Evolutionary conservation across 495 filamentous ascomycete genomes (phyloP).

Genomic region (Aspergillus saccharolyticus): DNA sequence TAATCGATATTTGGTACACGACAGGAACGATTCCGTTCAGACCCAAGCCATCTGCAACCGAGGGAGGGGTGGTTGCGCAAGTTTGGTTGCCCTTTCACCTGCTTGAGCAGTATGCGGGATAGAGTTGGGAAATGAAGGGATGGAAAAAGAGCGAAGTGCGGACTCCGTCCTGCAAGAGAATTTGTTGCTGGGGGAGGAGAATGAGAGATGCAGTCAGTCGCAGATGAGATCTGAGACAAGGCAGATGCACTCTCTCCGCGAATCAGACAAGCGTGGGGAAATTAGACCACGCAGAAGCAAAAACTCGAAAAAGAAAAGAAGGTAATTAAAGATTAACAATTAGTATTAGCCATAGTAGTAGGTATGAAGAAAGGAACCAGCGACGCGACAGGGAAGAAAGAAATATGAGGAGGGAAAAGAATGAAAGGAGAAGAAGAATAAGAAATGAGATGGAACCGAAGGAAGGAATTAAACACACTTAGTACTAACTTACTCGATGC

Average conservation of each 20-base stretch:
- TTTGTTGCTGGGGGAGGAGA: not conserved
- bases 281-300: not conserved
- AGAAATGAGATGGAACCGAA: not conserved
- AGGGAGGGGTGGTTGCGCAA: not conserved
- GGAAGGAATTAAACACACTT: conserved; percentile 14
- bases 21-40: conserved; percentile 7
- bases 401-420: conserved; percentile 1
- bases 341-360: not conserved
- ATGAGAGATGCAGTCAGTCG: not conserved
- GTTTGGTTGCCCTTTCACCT: conserved; percentile 9
- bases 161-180: not conserved
- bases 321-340: conserved; percentile 4
- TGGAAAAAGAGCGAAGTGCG: not conserved
- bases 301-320: conserved; percentile 2
- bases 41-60: conserved; percentile 13
- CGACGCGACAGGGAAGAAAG: not conserved
- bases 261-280: not conserved
- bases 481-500: not conserved
- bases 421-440: conserved; percentile 1
- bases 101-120: conserved; percentile 10
- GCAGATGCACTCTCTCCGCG: not conserved
- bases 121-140: conserved; percentile 7
- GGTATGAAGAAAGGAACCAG: not conserved
- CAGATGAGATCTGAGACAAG: conserved; percentile 9
- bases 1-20: conserved; percentile 1